Evolutionary conservation across 2,329 filamentous ascomycete species (phyloP).

Genomic region (Colletotrichum chlorophyti): DNA sequence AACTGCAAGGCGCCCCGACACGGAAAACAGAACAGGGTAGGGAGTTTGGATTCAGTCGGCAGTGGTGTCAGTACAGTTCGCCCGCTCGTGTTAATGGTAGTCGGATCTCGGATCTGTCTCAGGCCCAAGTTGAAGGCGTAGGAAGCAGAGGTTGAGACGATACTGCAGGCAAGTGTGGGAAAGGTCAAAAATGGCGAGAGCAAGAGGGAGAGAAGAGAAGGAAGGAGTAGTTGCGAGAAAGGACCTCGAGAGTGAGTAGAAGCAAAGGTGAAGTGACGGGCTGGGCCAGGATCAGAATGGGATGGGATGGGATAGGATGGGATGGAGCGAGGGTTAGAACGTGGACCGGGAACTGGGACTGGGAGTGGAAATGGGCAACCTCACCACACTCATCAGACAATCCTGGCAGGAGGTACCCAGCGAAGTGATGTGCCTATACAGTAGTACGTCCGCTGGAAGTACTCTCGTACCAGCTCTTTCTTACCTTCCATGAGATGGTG

Average conservation of each 20-base stretch:
- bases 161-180: background rate
- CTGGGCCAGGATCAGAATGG: background rate
- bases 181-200: background rate
- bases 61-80: too few relatives aligned
- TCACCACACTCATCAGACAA: too few relatives aligned
- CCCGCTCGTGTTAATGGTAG: constrained; percentile 4
- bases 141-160: constrained; percentile 5
- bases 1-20: background rate
- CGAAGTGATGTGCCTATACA: too few relatives aligned
- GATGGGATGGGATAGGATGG: background rate
- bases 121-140: background rate
- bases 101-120: too few relatives aligned
- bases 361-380: background rate
- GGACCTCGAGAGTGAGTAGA: too few relatives aligned
- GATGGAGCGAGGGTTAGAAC: constrained; percentile 8
- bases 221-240: too few relatives aligned
- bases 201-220: background rate
- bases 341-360: constrained; percentile 19
- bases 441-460: too few relatives aligned
- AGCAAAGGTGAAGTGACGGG: background rate
- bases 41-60: too few relatives aligned
- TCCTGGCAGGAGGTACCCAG: too few relatives aligned
- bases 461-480: too few relatives aligned
- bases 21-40: background rate
- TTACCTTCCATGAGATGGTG: too few relatives aligned